These are phyloP conservation scores for Trametes gibbosa DNA, from an alignment of 768 basidiomycete species.

Conservation along the genomic window DNA sequence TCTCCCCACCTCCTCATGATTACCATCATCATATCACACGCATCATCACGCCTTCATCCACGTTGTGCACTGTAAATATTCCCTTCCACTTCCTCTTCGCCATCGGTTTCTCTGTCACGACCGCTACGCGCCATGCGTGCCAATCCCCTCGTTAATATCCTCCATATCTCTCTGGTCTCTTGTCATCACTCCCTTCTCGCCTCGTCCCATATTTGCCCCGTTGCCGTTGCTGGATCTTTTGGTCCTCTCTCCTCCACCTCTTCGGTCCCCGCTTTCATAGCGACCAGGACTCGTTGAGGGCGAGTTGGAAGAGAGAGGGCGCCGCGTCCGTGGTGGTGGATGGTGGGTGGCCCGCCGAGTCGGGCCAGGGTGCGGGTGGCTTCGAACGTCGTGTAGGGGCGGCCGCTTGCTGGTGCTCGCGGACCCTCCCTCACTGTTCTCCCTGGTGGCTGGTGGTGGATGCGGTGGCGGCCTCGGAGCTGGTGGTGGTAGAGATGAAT, in stretches of 20 bases:
- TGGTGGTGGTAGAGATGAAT: background rate
- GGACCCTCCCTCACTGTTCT: background rate
- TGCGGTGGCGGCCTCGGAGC: background rate
- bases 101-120: constrained; percentile 20
- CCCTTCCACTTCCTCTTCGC: constrained; percentile 22
- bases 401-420: background rate
- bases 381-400: background rate
- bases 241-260: constrained; percentile 72
- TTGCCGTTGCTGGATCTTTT: constrained; percentile 34
- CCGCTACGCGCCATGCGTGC: constrained; percentile 9
- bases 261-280: constrained; percentile 27
- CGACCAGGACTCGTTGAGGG: constrained; percentile 43
- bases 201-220: constrained; percentile 11
- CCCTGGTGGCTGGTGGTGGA: background rate
- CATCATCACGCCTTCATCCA: constrained; percentile 21
- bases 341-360: constrained; percentile 4
- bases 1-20: constrained; percentile 9
- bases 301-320: constrained; percentile 72
- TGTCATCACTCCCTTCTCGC: constrained; percentile 7
- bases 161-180: constrained; percentile 19
- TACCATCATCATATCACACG: constrained; percentile 14
- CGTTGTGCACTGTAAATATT: constrained; percentile 22
- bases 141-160: constrained; percentile 18
- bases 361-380: background rate
- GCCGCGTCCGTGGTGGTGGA: constrained; percentile 40